Base-by-base conservation (phyloP, 2,329 filamentous ascomycete genomes). In the Cadophora sp. region DNA sequence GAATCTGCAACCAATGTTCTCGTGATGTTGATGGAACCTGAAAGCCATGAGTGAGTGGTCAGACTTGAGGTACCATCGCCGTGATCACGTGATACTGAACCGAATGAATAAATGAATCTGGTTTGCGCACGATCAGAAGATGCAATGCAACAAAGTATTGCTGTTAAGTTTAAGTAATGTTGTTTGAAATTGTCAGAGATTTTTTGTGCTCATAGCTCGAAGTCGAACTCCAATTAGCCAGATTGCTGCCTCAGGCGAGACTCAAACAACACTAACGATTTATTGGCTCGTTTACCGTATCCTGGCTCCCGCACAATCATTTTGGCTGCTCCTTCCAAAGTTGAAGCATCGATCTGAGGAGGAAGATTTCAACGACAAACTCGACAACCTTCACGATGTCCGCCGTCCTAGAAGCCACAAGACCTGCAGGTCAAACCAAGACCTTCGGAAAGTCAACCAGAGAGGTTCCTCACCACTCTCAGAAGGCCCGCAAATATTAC, bases 401-500 rank as follows among this genome's bases (percentile, higher is more conserved):
- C 86, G 85, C 79, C 79, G 84, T 84, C 79, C 86, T 88, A 85
- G 73, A 76, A 73, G 72, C 74, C 68, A 74, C 68, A 31, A 70
- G 69, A 74, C 75, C 76, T 69, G 73, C 70, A 61, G 72, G 67
- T 72, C 72, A 74, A 68, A 92, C 91, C 81, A 97, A 97, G 93
- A 95, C 92, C 89, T 97, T 97, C 89, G 94, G 94, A 87, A 96
- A 96, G 90, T 93, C 93, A 86, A 92, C 93, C 87, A 91, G 95
- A 87, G 89, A 91, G 84, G 91, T 97, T 84, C 94, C 92, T 83
- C 89, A 92, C 84, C 84, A 87, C 84, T 87, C 88, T 81, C 90
- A 97, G 85, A 97, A 97, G 92, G 95, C 95, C 80, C 90, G 92
- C 89, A 98, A 97, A 88, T 99, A 95, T 93, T 99, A 99, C 87